Conservation (phyloP, 2,329 filamentous ascomycete genomes). For the Endothia cerciana region DNA sequence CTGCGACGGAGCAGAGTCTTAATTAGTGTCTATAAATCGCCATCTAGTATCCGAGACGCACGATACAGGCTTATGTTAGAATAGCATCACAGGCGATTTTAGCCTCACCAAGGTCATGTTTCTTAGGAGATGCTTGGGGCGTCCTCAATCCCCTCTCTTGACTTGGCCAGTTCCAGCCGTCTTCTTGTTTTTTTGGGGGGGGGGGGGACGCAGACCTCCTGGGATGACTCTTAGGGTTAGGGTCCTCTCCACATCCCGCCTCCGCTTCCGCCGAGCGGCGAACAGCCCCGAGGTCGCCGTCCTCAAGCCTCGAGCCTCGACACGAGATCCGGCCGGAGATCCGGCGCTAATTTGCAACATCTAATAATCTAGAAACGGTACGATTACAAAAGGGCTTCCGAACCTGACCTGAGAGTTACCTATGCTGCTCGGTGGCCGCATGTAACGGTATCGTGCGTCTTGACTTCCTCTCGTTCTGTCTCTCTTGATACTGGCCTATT, state of each 20-base stretch:
- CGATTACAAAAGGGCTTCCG: background rate
- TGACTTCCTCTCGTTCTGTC: background rate
- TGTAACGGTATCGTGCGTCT: background rate
- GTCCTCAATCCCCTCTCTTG: too few relatives aligned
- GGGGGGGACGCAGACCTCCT: too few relatives aligned
- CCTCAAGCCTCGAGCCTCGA: background rate
- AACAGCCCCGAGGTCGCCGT: constrained; percentile 1
- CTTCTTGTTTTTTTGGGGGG: too few relatives aligned
- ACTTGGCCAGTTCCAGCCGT: too few relatives aligned
- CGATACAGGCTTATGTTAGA: too few relatives aligned
- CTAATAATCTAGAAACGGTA: background rate
- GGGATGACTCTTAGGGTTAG: background rate
- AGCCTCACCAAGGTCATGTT: too few relatives aligned
- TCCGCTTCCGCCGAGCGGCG: constrained; percentile 5
- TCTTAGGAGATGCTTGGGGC: too few relatives aligned
- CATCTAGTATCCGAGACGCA: too few relatives aligned
- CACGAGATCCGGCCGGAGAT: constrained; percentile 7
- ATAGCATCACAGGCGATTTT: too few relatives aligned
- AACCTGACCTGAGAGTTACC: background rate
- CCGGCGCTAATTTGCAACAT: background rate
- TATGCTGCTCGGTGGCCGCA: background rate
- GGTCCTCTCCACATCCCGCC: background rate
- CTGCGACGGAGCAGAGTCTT: too few relatives aligned
- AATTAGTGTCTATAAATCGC: too few relatives aligned
- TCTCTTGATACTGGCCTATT: background rate